Conservation (phyloP, 257 asterid species). For the Gentiana macrophylla region DNA sequence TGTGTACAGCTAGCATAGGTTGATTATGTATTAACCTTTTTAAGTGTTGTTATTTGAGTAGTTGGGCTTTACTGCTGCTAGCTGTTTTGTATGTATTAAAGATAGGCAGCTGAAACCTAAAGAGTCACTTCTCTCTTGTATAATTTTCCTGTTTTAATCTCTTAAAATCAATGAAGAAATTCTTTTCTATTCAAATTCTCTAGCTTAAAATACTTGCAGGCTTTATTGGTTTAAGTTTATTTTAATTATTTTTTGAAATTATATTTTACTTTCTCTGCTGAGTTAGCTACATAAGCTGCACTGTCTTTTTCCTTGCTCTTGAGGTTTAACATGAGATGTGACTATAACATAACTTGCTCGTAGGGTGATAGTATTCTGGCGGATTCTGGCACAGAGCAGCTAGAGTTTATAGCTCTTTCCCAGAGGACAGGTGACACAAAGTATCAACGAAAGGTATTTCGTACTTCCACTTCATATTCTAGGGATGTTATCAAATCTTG, state of each 20-base stretch:
- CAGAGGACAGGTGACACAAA: constrained; percentile 88
- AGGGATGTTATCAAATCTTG: no score
- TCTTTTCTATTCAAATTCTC: no score
- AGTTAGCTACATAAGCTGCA: not conserved
- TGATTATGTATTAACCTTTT: no score
- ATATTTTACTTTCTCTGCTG: not conserved
- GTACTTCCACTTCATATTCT: not conserved
- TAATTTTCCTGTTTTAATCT: no score
- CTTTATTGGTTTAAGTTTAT: not conserved
- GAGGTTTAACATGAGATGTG: not conserved
- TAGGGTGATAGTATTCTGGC: constrained; percentile 99
- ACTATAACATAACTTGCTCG: constrained; percentile 11
- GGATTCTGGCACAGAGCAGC: constrained; percentile 95
- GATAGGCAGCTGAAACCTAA: no score
- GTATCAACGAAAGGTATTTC: constrained; percentile 75
- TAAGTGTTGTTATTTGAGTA: no score
- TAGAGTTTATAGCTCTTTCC: constrained; percentile 98
- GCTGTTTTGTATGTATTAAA: no score
- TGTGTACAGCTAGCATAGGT: no score
- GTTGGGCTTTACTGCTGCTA: no score
- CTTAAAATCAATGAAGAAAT: no score
- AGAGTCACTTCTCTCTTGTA: no score
- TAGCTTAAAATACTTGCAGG: not conserved
- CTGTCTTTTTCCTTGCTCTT: not conserved
- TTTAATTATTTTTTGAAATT: not conserved